These are phyloP conservation scores for Trichoderma sp. DNA, from an alignment of 2,329 filamentous ascomycete species.

Conservation along the genomic window DNA sequence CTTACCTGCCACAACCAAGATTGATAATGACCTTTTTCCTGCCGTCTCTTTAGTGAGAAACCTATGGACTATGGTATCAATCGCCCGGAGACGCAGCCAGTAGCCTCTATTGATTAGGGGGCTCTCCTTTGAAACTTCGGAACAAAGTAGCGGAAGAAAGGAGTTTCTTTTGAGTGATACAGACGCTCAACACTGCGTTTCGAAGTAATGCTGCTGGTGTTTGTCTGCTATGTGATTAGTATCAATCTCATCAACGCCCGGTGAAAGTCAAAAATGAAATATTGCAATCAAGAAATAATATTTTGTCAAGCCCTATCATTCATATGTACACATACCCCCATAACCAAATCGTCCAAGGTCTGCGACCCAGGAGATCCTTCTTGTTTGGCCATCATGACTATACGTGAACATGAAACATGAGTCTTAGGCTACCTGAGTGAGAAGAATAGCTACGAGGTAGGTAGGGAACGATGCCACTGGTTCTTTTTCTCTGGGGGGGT, in stretches of 20 bases:
- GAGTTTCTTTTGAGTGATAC: slow-evolving; percentile 74
- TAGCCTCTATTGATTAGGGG: slow-evolving; percentile 89
- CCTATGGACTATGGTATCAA: slow-evolving; percentile 71
- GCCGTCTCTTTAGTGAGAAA: slow-evolving; percentile 63
- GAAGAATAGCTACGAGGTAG: neutral
- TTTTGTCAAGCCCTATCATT: neutral
- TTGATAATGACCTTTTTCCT: slow-evolving; percentile 76
- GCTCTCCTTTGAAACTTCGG: slow-evolving; percentile 78
- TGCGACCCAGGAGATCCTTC: slow-evolving; percentile 25
- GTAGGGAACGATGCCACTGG: neutral
- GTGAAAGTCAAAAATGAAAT: neutral
- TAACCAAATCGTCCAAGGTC: slow-evolving; percentile 53
- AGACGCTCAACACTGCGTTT: slow-evolving; percentile 90
- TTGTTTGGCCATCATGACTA: neutral
- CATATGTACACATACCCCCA: slow-evolving; percentile 48
- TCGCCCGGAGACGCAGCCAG: slow-evolving; percentile 79
- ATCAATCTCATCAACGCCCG: neutral
- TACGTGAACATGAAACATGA: neutral
- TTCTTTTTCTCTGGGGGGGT: neutral
- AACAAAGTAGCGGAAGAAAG: slow-evolving; percentile 88
- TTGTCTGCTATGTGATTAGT: slow-evolving; percentile 58
- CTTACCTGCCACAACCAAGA: slow-evolving; percentile 74
- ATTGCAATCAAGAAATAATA: neutral
- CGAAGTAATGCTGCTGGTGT: slow-evolving; percentile 88
- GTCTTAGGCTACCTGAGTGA: neutral